Evolutionary conservation across 768 basidiomycete genomes (phyloP).

Genomic region (Pholiota microspora): DNA sequence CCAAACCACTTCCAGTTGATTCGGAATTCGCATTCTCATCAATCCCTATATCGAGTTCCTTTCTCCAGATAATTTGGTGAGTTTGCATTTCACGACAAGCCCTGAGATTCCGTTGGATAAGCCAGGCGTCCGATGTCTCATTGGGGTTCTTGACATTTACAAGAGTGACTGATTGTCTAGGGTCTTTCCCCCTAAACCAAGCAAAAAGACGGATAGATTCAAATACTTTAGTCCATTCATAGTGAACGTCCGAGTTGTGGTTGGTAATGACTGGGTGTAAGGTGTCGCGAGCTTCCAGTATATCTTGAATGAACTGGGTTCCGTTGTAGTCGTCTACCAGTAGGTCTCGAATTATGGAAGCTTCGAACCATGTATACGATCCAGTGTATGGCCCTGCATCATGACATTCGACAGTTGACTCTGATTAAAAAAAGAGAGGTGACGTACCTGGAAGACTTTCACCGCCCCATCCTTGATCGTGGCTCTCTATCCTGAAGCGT

Average conservation of each 20-base stretch:
- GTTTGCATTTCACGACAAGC: not conserved
- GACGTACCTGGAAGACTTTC: not conserved
- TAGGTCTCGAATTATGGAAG: not conserved
- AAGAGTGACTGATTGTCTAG: not conserved
- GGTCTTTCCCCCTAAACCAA: not conserved
- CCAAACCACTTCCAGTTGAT: not conserved
- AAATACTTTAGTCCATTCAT: not conserved
- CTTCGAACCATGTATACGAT: constrained; percentile 3
- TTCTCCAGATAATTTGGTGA: not conserved
- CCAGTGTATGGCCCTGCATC: not conserved
- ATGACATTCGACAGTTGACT: too few relatives aligned
- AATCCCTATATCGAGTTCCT: not conserved
- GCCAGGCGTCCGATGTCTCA: not conserved
- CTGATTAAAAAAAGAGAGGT: too few relatives aligned
- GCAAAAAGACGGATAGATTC: not conserved
- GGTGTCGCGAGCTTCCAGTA: not conserved
- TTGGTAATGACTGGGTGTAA: too few relatives aligned
- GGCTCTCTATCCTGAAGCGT: not conserved
- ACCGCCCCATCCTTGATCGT: constrained; percentile 1
- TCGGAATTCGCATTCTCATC: not conserved
- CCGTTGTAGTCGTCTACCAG: not conserved
- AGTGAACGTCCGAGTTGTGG: not conserved
- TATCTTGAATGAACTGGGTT: not conserved
- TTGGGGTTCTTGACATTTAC: not conserved
- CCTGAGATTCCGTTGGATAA: not conserved